These are phyloP conservation scores for Flaveria trinervia DNA, from an alignment of 129 eudicot genomes.

Conservation along the genomic window DNA sequence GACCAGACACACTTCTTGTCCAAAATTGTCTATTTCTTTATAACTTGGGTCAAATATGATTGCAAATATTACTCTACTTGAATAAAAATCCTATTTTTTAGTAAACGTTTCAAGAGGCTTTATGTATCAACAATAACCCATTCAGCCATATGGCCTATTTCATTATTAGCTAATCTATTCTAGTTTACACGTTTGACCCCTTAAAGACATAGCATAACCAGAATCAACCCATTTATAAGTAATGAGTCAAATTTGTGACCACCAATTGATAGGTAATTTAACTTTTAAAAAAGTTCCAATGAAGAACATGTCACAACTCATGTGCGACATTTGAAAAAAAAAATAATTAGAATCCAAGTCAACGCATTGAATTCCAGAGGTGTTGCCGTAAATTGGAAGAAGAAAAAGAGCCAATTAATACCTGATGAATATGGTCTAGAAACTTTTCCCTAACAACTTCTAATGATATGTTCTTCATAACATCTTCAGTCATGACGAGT, in stretches of 20 bases:
- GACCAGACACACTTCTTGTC: background rate
- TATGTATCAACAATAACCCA: background rate
- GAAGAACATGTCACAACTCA: background rate
- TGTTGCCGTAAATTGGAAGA: background rate
- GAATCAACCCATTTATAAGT: background rate
- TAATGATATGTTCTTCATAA: conserved; percentile 86
- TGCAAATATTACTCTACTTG: background rate
- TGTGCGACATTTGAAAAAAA: conserved; percentile 6
- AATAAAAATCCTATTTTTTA: background rate
- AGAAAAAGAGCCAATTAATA: conserved; percentile 32
- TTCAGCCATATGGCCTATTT: background rate
- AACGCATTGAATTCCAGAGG: background rate
- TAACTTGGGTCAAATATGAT: conserved; percentile 1
- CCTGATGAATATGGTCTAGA: conserved; percentile 91
- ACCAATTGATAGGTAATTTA: too few relatives aligned
- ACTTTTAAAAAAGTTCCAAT: background rate
- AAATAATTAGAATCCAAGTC: background rate
- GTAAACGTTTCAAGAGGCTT: background rate
- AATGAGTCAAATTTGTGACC: conserved; percentile 11
- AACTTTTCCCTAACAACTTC: conserved; percentile 89
- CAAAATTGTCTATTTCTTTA: background rate
- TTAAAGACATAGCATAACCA: background rate
- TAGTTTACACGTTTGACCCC: background rate
- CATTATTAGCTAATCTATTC: background rate
- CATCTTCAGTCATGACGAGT: conserved; percentile 78